Evolutionary conservation across 768 basidiomycete genomes (phyloP), one percentile per base, ranked within the genome.

Genomic region (Lentinus brumalis): DNA sequence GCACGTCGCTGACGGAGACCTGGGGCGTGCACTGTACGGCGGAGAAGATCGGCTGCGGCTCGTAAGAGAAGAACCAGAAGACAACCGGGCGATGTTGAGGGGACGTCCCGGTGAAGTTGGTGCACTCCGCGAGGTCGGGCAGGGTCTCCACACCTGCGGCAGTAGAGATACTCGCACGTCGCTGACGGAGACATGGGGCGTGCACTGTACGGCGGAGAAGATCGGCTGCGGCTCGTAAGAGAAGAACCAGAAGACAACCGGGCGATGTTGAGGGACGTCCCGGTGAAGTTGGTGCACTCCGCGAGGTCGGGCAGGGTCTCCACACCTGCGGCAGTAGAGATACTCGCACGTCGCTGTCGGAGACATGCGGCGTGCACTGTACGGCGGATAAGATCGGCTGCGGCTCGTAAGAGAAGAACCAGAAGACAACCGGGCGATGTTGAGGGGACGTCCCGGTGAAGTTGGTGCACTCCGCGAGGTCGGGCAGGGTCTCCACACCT

Each of bases 171-270:
- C 81, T 21, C 66, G 72, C 30, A 81, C 81, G 57, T 83, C 80
- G 72, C 73, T 76, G 6, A 83, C 69, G 1, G 77, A 65, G 40
- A 85, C 75, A 2, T 67, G 59, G 0, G 84, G 83, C 30, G 63
- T 74, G 70, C 85, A 86, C 52, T 82, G 73, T 6, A 81, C 79
- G 6, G 81, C 79, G 30, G 81, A 78, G 3, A 80, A 76, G 53
- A 61, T 64, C 1, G 78, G 67, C 30, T 64, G 50, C 15, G 81
- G 78, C n/a, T 71, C 60, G 68, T 76, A 79, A 45, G 74, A 75
- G 70, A 85, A 84, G 69, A 84, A 82, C 85, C 84, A 86, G 67
- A 85, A 84, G 21, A 83, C 74, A 16, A 83, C 75, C 0, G 84
- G 83, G 15, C 71, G 76, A 42, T 83, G 83, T 45, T 79, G 71